phyloP scores from a whole-genome alignment of 1,139 yeast genomes.

The Nakaseomyces glabratus region DNA sequence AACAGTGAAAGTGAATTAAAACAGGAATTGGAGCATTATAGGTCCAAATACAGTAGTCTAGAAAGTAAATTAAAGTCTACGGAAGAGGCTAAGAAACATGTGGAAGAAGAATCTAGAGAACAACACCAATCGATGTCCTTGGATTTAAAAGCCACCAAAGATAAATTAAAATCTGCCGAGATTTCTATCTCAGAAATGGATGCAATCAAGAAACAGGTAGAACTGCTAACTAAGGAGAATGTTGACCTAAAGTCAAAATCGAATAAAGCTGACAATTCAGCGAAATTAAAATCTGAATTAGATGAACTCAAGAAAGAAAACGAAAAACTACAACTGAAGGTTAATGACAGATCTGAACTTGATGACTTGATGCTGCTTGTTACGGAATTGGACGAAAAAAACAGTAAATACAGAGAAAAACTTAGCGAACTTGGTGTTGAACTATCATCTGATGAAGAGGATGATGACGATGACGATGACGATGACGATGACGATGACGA shows the following conservation, averaged over 20 bases:
- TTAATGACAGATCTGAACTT: constrained; percentile 37
- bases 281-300: constrained; percentile 5
- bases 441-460: constrained; percentile 46
- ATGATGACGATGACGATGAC: constrained; percentile 40
- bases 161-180: background rate
- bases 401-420: constrained; percentile 47
- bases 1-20: background rate
- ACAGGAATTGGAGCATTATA: background rate
- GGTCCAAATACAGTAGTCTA: background rate
- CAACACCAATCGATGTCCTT: too few relatives aligned
- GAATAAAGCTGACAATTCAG: background rate
- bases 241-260: background rate
- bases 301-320: constrained; percentile 10
- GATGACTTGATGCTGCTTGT: constrained; percentile 72
- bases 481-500: constrained; percentile 26
- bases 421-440: constrained; percentile 44
- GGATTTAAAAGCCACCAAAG: background rate
- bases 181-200: background rate
- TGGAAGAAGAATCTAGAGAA: too few relatives aligned
- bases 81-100: too few relatives aligned
- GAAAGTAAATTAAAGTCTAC: too few relatives aligned
- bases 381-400: constrained; percentile 65
- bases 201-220: background rate
- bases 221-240: background rate
- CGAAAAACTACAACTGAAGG: constrained; percentile 12